Conservation (phyloP, 495 filamentous ascomycete genomes). For the Lepraria neglecta region DNA sequence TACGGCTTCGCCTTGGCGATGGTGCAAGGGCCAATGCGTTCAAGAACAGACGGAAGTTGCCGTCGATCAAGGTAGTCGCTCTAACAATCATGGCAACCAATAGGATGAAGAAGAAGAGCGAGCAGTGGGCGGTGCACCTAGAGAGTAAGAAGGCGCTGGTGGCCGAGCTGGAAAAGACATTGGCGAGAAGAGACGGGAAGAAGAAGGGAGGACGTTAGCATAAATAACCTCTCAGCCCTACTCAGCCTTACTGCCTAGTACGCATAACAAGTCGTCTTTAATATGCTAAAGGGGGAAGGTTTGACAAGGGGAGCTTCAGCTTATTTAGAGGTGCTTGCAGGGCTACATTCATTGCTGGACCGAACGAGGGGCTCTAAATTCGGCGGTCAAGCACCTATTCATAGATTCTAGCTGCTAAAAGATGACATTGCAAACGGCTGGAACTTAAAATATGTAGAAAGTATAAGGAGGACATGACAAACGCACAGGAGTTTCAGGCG, state of each 20-base stretch:
- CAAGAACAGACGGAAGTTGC: conserved; percentile 33
- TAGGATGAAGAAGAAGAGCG: conserved; percentile 48
- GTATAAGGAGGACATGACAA: no score
- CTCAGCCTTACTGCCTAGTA: no score
- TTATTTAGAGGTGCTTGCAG: no score
- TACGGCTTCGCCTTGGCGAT: conserved; percentile 19
- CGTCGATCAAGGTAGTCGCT: conserved; percentile 46
- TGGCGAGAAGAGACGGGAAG: conserved; percentile 10
- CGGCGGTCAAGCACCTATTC: neutral
- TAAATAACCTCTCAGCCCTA: no score
- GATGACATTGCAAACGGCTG: no score
- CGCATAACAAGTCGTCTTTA: no score
- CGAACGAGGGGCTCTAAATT: conserved; percentile 1
- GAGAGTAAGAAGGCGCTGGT: conserved; percentile 35
- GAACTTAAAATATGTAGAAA: no score
- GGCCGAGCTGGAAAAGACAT: conserved; percentile 8
- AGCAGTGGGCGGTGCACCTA: conserved; percentile 46
- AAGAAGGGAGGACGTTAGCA: no score
- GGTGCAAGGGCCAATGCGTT: conserved; percentile 19
- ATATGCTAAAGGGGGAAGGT: no score
- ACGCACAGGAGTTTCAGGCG: no score
- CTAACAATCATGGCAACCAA: conserved; percentile 48
- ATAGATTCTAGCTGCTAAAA: neutral
- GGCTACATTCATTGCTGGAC: no score
- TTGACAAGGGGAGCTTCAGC: no score